Percentiles rank a stretch among this genome's conserved stretches.
These are phyloP conservation scores for Cylindrodendrum hubeiense DNA, from an alignment of 2,329 filamentous ascomycete species.

Conservation along the genomic window DNA sequence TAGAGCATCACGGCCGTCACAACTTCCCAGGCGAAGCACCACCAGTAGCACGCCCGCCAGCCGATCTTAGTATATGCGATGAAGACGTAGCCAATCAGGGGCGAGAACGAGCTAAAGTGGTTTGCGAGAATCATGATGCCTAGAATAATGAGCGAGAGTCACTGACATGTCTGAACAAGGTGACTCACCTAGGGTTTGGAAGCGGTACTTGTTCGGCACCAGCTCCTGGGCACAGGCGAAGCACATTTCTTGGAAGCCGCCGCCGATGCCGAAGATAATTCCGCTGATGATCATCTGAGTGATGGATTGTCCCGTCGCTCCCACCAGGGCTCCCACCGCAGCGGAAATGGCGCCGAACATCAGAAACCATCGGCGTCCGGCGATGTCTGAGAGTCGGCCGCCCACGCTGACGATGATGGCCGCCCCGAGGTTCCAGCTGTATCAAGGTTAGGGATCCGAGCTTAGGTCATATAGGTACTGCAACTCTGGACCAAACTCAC, in stretches of 20 bases:
- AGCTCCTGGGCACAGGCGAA: conserved; percentile 51
- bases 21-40: conserved; percentile 47
- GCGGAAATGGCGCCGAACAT: conserved; percentile 48
- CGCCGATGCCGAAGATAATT: conserved; percentile 53
- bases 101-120: conserved; percentile 45
- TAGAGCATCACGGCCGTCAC: conserved; percentile 44
- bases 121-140: conserved; percentile 48
- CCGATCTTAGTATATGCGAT: conserved; percentile 44
- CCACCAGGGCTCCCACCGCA: conserved; percentile 52
- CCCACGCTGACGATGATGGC: conserved; percentile 48
- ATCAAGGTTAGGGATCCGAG: not conserved
- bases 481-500: conserved; percentile 7
- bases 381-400: conserved; percentile 54
- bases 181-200: conserved; percentile 41
- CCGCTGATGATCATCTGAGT: conserved; percentile 54
- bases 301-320: conserved; percentile 52
- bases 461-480: not conserved
- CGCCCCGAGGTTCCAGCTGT: conserved; percentile 43
- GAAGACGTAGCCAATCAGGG: conserved; percentile 49
- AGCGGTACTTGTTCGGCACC: conserved; percentile 45
- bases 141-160: not conserved
- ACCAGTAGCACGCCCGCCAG: conserved; percentile 51
- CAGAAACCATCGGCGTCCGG: conserved; percentile 53
- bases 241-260: conserved; percentile 55
- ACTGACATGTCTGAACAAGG: no score